A percentile compares a stretch with the other conserved stretches of the same genome.
phyloP scores from a whole-genome alignment of 441 rosid genomes.

The Arabidopsis hybrid region DNA sequence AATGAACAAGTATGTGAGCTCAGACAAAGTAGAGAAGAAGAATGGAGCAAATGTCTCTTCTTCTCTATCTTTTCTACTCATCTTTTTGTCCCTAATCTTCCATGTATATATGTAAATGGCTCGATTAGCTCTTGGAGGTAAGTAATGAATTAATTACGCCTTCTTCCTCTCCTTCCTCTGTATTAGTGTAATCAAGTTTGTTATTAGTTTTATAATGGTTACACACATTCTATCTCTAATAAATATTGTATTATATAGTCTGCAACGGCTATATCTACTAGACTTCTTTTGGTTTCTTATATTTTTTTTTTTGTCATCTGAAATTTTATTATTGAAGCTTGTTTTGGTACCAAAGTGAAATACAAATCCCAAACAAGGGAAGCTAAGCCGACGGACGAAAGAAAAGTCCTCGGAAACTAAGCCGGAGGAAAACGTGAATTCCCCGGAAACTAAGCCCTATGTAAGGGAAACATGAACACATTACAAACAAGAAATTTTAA shows the following conservation, averaged over 20 bases:
- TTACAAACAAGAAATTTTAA: no score
- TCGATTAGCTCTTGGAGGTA: conserved; percentile 6
- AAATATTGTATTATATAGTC: background rate
- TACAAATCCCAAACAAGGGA: no score
- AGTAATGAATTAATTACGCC: conserved; percentile 16
- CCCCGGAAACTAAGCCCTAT: no score
- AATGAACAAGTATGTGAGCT: conserved; percentile 42
- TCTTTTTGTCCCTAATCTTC: conserved; percentile 24
- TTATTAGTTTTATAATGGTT: conserved; percentile 14
- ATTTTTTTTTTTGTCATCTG: no score
- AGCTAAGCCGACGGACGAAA: no score
- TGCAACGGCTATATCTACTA: conserved; percentile 20
- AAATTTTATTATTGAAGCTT: no score
- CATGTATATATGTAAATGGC: conserved; percentile 34
- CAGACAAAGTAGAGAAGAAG: conserved; percentile 38
- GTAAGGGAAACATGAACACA: no score
- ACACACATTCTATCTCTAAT: background rate
- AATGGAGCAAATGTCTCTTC: conserved; percentile 28
- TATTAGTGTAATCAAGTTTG: conserved; percentile 21
- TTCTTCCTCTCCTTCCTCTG: background rate
- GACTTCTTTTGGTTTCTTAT: background rate
- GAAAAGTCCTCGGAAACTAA: no score
- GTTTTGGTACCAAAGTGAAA: no score
- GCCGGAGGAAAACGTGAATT: no score
- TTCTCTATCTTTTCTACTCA: conserved; percentile 34